phyloP scores from a whole-genome alignment of 164 flowering plant species.

The Malania oleifera region DNA sequence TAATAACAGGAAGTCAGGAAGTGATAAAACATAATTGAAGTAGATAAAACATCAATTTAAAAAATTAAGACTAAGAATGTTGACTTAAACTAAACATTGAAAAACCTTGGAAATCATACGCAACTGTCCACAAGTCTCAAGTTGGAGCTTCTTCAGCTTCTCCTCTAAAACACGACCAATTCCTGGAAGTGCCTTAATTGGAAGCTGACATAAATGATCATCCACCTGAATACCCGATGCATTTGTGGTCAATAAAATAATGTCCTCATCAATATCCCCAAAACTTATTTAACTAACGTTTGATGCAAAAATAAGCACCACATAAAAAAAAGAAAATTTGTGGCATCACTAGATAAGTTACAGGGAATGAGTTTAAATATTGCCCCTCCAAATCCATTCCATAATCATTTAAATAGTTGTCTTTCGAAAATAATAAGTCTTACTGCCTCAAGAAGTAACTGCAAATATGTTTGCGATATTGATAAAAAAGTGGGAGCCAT shows the following conservation, averaged over 20 bases:
- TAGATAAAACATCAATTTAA: neutral
- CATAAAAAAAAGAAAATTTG: neutral
- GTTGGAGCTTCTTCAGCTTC: conserved; percentile 55
- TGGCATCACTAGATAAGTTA: too few relatives aligned
- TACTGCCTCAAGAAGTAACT: too few relatives aligned
- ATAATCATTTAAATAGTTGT: too few relatives aligned
- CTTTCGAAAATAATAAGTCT: too few relatives aligned
- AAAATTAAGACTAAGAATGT: too few relatives aligned
- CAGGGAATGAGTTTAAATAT: too few relatives aligned
- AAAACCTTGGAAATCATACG: conserved; percentile 70
- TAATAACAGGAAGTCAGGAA: too few relatives aligned
- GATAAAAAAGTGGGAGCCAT: too few relatives aligned
- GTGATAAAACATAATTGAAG: neutral
- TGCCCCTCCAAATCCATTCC: too few relatives aligned
- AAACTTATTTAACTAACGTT: neutral
- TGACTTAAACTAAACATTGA: neutral
- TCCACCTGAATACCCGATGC: conserved; percentile 49
- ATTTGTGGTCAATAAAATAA: neutral
- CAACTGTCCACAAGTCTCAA: conserved; percentile 75
- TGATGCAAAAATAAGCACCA: neutral
- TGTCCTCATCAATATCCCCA: neutral
- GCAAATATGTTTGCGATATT: too few relatives aligned
- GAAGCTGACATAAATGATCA: conserved; percentile 57
- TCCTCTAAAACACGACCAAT: conserved; percentile 78
- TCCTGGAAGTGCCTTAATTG: conserved; percentile 85